Evolutionary conservation across 2,329 filamentous ascomycete genomes (phyloP), one percentile per base, ranked within the genome.

Genomic region (Aspergillus fumigatiaffinis): DNA sequence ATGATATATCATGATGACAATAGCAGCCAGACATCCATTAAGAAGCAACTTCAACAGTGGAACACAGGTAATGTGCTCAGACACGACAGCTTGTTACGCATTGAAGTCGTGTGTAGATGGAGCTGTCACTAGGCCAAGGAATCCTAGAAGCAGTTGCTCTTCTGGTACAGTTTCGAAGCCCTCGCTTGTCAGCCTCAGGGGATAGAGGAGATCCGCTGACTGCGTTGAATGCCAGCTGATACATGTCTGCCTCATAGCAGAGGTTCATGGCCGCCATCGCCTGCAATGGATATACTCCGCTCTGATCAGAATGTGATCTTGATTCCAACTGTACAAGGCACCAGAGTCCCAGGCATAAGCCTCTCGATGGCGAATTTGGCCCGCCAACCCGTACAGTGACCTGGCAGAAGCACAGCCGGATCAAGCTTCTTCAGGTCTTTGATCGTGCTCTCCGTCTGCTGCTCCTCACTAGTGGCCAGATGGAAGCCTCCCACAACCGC

Each of bases 381-480:
- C 59, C 80, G 73, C 81, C 81, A 85, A 5, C 82, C 82, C 0
- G 81, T 80, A 61, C 81, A 84, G 65, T 84, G 82, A 0, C 82
- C 82, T 0, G 82, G 80, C 65, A 84, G 73, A 3, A 84, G 64
- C 0, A 84, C 71, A 12, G 76, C 76, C 0, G 80, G 79, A 52
- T 77, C 72, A 3, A 84, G 63, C 0, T 60, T 70, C 61, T 79
- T 78, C 23, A 84, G 66, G 53, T 82, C 81, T n/a, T 67, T 63
- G 1, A 84, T 70, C 0, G 80, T 81, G 20, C 68, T 71, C 44
- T 77, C 64, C 54, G 82, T 68, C 53, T 79, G 77, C 3, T 72
- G 67, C 3, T 74, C 64, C 5, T 79, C 71, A 4, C 75, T 77
- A 10, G 77, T 79, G 0, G 80, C 80, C 3, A 84, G 75, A 64